Conservation (phyloP, 441 rosid species). For the Iberis amara region DNA sequence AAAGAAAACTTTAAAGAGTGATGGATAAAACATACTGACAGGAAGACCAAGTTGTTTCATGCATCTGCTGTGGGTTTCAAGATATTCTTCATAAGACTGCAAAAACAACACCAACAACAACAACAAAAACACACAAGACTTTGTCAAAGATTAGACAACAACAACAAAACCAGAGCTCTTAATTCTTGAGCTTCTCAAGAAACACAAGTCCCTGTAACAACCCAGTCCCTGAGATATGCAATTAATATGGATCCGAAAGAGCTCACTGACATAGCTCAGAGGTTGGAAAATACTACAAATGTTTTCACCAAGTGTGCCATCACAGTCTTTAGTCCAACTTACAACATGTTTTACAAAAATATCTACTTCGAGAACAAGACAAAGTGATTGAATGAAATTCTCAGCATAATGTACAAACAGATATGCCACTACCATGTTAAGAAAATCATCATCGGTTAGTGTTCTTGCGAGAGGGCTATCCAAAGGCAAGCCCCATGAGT, state of each 20-base stretch:
- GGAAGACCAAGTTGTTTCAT: constrained; percentile 47
- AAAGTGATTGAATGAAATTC: neutral
- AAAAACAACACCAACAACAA: constrained; percentile 23
- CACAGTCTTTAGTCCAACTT: constrained; percentile 14
- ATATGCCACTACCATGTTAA: constrained; percentile 72
- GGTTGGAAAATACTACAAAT: constrained; percentile 19
- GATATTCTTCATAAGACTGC: constrained; percentile 94
- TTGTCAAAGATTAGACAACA: constrained; percentile 20
- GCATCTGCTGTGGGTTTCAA: constrained; percentile 77
- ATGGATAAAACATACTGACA: constrained; percentile 50
- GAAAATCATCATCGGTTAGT: constrained; percentile 85
- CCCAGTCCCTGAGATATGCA: constrained; percentile 6
- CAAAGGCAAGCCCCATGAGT: constrained; percentile 69
- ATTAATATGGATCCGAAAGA: constrained; percentile 1
- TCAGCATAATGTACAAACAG: constrained; percentile 26
- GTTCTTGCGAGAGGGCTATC: constrained; percentile 78
- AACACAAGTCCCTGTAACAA: constrained; percentile 15
- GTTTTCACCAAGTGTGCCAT: constrained; percentile 21
- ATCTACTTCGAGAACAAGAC: constrained; percentile 15
- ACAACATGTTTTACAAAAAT: constrained; percentile 25
- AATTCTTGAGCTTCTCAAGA: constrained; percentile 12
- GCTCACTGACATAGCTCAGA: constrained; percentile 10
- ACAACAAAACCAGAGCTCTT: constrained; percentile 9
- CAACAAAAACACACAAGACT: constrained; percentile 21
- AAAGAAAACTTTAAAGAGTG: neutral